phyloP scores from a whole-genome alignment of 73 alveolate species.

The Stentor roeselii region DNA sequence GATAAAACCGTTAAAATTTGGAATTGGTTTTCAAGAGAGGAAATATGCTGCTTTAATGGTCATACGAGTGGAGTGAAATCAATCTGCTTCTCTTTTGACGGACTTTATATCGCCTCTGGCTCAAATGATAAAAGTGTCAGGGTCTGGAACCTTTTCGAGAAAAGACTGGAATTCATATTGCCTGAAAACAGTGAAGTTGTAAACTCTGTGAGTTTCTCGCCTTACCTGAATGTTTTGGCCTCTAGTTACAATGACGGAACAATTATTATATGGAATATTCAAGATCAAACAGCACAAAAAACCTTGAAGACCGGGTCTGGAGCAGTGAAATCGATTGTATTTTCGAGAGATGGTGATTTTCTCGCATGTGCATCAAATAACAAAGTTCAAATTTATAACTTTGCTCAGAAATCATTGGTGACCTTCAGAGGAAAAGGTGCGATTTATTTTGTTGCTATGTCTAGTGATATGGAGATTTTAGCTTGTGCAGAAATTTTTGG shows the following conservation, averaged over 20 bases:
- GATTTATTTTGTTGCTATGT: too few relatives aligned
- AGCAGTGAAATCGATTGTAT: too few relatives aligned
- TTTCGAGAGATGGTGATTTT: too few relatives aligned
- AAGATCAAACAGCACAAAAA: too few relatives aligned
- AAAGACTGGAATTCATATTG: constrained; percentile 76
- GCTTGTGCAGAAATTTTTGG: too few relatives aligned
- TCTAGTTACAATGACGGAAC: constrained; percentile 92
- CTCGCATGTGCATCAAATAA: too few relatives aligned
- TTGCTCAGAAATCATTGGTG: too few relatives aligned
- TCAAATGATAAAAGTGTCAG: constrained; percentile 96
- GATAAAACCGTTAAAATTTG: constrained; percentile 93
- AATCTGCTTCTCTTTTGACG: constrained; percentile 87
- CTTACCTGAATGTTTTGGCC: constrained; percentile 85
- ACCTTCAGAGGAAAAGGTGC: too few relatives aligned
- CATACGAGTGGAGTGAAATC: constrained; percentile 93
- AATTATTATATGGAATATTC: constrained; percentile 96
- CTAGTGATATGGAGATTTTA: too few relatives aligned
- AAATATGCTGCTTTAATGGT: constrained; percentile 72
- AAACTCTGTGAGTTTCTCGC: constrained; percentile 87
- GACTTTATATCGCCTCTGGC: constrained; percentile 77
- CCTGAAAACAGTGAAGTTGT: constrained; percentile 88
- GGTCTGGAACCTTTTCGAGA: constrained; percentile 83
- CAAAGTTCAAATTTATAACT: too few relatives aligned
- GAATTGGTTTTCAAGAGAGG: constrained; percentile 84
- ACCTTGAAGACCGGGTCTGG: too few relatives aligned